Percentiles rank a stretch among this genome's conserved stretches.
These are phyloP conservation scores for Sugiyamaella paludigena DNA, from an alignment of 1,139 yeast genomes.

Conservation along the genomic window DNA sequence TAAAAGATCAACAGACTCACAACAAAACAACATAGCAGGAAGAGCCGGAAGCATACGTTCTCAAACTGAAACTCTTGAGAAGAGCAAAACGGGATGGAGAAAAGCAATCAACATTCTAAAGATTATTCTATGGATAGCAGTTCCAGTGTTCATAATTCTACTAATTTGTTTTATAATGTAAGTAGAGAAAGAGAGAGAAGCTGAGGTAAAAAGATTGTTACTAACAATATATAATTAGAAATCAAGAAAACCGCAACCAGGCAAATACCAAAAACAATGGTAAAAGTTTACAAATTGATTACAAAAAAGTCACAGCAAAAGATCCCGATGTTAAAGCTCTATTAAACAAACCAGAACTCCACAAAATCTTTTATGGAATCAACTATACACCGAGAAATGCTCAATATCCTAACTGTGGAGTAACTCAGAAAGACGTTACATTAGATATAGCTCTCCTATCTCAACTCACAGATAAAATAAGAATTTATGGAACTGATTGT, in stretches of 20 bases:
- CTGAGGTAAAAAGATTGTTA: background rate
- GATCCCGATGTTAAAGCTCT: slow-evolving; percentile 10
- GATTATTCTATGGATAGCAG: slow-evolving; percentile 5
- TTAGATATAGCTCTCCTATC: slow-evolving; percentile 58
- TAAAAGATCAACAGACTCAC: background rate
- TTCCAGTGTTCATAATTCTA: slow-evolving; percentile 6
- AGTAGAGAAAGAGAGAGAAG: background rate
- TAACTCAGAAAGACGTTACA: slow-evolving; percentile 47
- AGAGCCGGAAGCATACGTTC: background rate
- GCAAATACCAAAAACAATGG: background rate
- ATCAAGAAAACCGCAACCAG: slow-evolving; percentile 7
- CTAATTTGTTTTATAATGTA: slow-evolving; percentile 13
- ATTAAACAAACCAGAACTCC: slow-evolving; percentile 4
- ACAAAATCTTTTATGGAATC: slow-evolving; percentile 52
- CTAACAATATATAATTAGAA: background rate
- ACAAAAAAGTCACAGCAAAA: slow-evolving; percentile 4
- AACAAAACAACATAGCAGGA: background rate
- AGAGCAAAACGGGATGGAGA: background rate
- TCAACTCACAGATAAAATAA: slow-evolving; percentile 54
- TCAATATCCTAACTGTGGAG: slow-evolving; percentile 46
- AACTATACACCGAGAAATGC: slow-evolving; percentile 58
- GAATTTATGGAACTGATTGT: slow-evolving; percentile 66
- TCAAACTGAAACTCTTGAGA: background rate
- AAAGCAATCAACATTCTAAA: slow-evolving; percentile 2
- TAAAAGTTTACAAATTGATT: background rate